These are phyloP conservation scores for Tuber borchii DNA, from an alignment of 495 filamentous ascomycete species.

Conservation along the genomic window DNA sequence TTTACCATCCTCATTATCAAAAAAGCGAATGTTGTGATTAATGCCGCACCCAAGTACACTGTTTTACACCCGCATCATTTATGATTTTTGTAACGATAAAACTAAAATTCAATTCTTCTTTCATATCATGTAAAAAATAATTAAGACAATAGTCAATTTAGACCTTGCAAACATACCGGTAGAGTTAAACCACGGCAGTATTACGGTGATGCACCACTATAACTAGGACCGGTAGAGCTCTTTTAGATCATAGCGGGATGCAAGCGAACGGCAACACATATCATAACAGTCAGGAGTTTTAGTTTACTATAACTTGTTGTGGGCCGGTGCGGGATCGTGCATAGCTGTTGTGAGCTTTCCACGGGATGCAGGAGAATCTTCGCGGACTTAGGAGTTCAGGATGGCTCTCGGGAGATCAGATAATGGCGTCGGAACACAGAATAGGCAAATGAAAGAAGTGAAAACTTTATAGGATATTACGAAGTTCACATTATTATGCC, in stretches of 20 bases:
- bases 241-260: neutral
- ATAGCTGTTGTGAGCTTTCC: neutral
- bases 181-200: neutral
- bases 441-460: neutral
- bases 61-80: neutral
- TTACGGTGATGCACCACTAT: neutral
- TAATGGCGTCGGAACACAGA: neutral
- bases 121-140: neutral
- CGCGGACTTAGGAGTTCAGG: neutral
- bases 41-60: neutral
- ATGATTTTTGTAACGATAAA: constrained; percentile 1
- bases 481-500: neutral
- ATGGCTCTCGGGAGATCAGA: neutral
- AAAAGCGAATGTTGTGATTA: neutral
- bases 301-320: neutral
- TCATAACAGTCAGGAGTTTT: neutral
- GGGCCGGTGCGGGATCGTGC: neutral
- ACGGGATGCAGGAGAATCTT: neutral
- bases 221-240: neutral
- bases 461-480: neutral
- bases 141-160: neutral
- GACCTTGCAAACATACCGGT: neutral
- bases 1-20: neutral
- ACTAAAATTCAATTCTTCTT: neutral
- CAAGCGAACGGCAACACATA: neutral